Evolutionary conservation across 192 early-diverging fungal species (phyloP).

Genomic region (Backusella luteola): DNA sequence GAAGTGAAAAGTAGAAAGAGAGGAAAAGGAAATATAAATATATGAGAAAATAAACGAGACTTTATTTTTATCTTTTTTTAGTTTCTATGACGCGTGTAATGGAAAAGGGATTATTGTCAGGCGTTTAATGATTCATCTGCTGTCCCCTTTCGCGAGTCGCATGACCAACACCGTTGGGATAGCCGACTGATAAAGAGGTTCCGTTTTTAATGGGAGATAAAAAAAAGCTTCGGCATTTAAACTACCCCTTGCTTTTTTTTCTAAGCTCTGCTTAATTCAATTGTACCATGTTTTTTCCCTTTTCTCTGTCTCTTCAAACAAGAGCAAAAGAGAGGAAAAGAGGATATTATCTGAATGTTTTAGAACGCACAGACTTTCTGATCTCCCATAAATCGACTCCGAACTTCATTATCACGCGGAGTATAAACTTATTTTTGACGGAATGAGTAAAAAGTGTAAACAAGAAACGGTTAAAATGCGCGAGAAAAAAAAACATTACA

Average conservation of each 20-base stretch:
- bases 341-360: not conserved
- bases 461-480: constrained; percentile 1
- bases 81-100: constrained; percentile 17
- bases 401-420: constrained; percentile 7
- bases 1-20: not conserved
- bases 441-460: not conserved
- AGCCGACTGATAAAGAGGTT: constrained; percentile 11
- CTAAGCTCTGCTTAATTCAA: not conserved
- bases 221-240: constrained; percentile 5
- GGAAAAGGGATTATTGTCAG: constrained; percentile 17
- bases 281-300: not conserved
- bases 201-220: not conserved
- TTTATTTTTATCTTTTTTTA: constrained; percentile 14
- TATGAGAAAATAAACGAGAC: constrained; percentile 2
- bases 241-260: constrained; percentile 1
- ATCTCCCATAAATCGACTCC: constrained; percentile 4
- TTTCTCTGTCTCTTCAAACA: not conserved
- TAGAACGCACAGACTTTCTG: constrained; percentile 2
- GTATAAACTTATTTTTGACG: not conserved
- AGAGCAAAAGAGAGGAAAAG: not conserved
- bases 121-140: constrained; percentile 19
- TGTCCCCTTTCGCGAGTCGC: constrained; percentile 9
- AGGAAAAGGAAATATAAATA: not conserved
- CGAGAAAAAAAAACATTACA: not conserved
- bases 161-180: constrained; percentile 12